A percentile compares a stretch with the other conserved stretches of the same genome.
Conservation (phyloP, 2,329 filamentous ascomycete genomes). For the Colletotrichum sp. region DNA sequence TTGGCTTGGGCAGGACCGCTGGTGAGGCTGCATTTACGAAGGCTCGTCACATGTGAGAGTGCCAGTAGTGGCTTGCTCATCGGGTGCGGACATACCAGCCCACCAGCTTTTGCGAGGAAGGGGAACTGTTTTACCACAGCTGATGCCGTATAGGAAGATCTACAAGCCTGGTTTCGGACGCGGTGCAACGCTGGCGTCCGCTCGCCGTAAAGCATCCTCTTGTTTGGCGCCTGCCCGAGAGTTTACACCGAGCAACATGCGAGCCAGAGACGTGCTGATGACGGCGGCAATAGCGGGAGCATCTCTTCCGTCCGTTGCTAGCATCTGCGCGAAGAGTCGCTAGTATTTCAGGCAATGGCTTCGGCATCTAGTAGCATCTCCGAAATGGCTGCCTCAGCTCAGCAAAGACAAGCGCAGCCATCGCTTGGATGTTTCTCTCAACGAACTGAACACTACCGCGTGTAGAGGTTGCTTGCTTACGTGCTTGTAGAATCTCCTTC, state of each 20-base stretch:
- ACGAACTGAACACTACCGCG: not conserved
- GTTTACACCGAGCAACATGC: not conserved
- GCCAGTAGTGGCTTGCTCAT: constrained; percentile 1
- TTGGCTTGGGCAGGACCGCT: not conserved
- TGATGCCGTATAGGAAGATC: not conserved
- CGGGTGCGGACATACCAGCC: constrained; percentile 7
- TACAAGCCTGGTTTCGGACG: constrained; percentile 15
- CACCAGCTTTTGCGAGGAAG: not conserved
- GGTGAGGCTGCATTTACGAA: constrained; percentile 6
- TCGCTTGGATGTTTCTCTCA: not conserved
- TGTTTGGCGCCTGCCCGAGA: not conserved
- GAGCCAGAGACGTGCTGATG: not conserved
- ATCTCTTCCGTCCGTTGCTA: not conserved
- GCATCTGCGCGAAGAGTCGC: not conserved
- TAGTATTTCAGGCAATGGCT: not conserved
- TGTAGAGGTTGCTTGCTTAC: not conserved
- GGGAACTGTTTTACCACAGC: not conserved
- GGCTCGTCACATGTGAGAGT: constrained; percentile 13
- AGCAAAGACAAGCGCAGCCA: not conserved
- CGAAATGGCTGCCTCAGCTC: not conserved
- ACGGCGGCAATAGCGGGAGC: not conserved
- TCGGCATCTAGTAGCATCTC: not conserved
- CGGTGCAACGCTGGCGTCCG: constrained; percentile 3
- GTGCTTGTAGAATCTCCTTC: not conserved
- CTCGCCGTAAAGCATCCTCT: not conserved